Conservation (phyloP, 2,329 filamentous ascomycete genomes). For the Microsporum canis region DNA sequence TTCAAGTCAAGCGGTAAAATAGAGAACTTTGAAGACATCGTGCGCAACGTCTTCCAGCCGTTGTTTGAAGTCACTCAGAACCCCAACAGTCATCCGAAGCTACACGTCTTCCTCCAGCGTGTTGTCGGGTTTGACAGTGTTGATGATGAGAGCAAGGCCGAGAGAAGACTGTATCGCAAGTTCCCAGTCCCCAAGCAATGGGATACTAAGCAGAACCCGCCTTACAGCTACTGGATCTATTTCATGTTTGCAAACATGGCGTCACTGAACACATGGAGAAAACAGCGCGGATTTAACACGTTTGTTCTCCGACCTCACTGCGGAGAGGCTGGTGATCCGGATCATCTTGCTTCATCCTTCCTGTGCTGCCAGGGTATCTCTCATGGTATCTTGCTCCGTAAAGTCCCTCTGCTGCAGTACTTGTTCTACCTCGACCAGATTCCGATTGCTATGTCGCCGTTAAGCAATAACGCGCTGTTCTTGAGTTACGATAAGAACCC, state of each 20-base stretch:
- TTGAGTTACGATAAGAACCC: conserved; percentile 94
- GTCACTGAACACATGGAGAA: conserved; percentile 84
- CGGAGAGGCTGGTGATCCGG: conserved; percentile 91
- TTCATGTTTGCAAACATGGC: conserved; percentile 90
- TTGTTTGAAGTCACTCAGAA: conserved; percentile 89
- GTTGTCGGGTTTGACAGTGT: conserved; percentile 97
- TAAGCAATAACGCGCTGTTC: conserved; percentile 96
- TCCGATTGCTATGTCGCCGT: conserved; percentile 96
- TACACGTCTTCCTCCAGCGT: conserved; percentile 86
- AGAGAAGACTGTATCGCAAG: conserved; percentile 87
- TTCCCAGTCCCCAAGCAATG: conserved; percentile 83
- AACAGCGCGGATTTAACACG: conserved; percentile 87
- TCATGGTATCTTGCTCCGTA: conserved; percentile 81
- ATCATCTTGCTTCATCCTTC: conserved; percentile 84
- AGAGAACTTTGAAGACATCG: conserved; percentile 78
- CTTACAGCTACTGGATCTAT: conserved; percentile 99
- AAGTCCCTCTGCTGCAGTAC: conserved; percentile 90
- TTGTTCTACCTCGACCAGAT: conserved; percentile 98
- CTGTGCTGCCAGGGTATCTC: conserved; percentile 95
- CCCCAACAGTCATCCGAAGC: conserved; percentile 74
- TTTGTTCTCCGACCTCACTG: conserved; percentile 89
- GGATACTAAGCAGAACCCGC: conserved; percentile 88
- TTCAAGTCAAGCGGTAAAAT: conserved; percentile 84
- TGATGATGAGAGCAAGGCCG: conserved; percentile 94
- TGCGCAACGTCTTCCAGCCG: conserved; percentile 84